A percentile compares a stretch with the other conserved stretches of the same genome.
Conservation (phyloP, 768 basidiomycete species). For the Clathrus columnatus region DNA sequence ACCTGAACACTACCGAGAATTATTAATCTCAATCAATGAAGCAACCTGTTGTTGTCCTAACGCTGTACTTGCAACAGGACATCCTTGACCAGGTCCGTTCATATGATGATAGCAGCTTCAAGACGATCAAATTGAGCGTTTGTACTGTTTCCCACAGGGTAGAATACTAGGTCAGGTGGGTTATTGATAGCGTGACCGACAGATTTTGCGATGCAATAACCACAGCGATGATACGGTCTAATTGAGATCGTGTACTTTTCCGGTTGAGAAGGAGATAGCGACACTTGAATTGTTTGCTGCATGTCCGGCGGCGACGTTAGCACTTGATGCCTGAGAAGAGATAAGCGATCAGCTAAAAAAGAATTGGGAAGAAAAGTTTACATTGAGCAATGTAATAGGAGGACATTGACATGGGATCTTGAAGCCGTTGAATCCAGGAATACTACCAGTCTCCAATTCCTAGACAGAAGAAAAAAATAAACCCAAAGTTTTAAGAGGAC, state of each 20-base stretch:
- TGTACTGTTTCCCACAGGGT: conserved; percentile 52
- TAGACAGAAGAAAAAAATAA: conserved; percentile 11
- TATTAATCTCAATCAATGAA: background rate
- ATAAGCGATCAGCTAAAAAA: background rate
- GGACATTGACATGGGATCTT: conserved; percentile 61
- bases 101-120: conserved; percentile 49
- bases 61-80: conserved; percentile 58
- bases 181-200: conserved; percentile 61
- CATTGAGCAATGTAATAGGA: conserved; percentile 25
- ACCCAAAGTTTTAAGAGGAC: background rate
- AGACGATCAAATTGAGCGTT: conserved; percentile 48
- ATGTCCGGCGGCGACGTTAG: conserved; percentile 51
- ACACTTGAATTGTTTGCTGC: conserved; percentile 60
- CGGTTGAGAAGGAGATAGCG: conserved; percentile 53
- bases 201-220: conserved; percentile 66
- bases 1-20: no score
- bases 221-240: conserved; percentile 49
- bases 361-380: background rate
- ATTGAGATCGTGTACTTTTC: conserved; percentile 42
- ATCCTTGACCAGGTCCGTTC: conserved; percentile 56
- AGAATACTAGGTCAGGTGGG: conserved; percentile 46
- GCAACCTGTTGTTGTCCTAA: conserved; percentile 32
- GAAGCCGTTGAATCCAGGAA: conserved; percentile 44
- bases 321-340: conserved; percentile 23
- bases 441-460: conserved; percentile 66